Evolutionary conservation across 2,329 filamentous ascomycete species (phyloP), one percentile per base, ranked within the genome.

Genomic region (Xenoacremonium recifei): DNA sequence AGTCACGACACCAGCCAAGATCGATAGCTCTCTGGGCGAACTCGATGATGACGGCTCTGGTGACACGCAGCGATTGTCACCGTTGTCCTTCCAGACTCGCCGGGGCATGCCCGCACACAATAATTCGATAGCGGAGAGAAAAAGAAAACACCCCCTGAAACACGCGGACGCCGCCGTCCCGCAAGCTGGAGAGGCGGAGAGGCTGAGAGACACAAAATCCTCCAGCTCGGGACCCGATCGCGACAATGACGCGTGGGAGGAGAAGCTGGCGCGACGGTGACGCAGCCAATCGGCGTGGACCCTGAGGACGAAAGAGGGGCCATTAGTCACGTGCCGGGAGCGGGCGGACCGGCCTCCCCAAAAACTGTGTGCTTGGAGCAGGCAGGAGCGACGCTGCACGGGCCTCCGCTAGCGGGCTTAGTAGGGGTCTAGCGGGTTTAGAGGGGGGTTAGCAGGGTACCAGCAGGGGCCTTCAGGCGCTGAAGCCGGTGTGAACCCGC

Each of bases 191-290:
- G 23, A 27, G 23, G 9, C 13, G 13, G 37, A 30, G 38, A 40
- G 34, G 29, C 38, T 45, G 35, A 36, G 13, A 30, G 34, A 38
- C 32, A 23, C 9, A 27, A 40, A 38, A 35, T 37, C 39, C 37
- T 9, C 9, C 9, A 9, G 13, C 9, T 13, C 23, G 9, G 31
- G 27, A 16, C 41, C 44, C 39, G 32, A 43, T 55, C 55, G 53
- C 55, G 55, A 57, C 55, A 17, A 48, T 53, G 55, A 58, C 55
- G 55, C 55, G 55, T 47, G 45, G 39, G 40, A 35, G 21, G 36
- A 35, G 45, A 33, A 39, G 25, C 36, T 48, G 48, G 48, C 47
- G 41, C 45, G 41, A 40, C 25, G 37, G 39, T 45, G 47, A 42
- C 15, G 18, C 23, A 17, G 20, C 53, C 54, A 57, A 55, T 56